Evolutionary conservation across 2,329 filamentous ascomycete species (phyloP).

Genomic region (Macrophomina pseudophaseolina): DNA sequence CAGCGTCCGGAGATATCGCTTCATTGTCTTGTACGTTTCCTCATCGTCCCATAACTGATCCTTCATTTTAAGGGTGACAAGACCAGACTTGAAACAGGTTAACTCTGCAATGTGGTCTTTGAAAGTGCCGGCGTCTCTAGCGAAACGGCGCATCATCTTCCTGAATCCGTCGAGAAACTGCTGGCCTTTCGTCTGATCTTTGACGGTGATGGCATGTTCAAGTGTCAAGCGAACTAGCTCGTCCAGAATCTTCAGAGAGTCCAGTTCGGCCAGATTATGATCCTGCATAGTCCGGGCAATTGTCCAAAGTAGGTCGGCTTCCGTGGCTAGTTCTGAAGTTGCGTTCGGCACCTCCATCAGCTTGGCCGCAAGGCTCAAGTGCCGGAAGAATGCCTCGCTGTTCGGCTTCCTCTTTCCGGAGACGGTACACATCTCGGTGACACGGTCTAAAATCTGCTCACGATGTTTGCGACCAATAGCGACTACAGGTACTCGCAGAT

Average conservation of each 20-base stretch:
- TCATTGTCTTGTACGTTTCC: constrained; percentile 26
- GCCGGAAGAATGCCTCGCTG: constrained; percentile 18
- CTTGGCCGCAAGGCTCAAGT: constrained; percentile 31
- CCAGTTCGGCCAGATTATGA: neutral
- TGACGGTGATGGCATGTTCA: constrained; percentile 39
- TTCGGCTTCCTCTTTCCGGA: constrained; percentile 15
- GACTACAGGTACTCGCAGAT: constrained; percentile 35
- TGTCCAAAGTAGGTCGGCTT: constrained; percentile 16
- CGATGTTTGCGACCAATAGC: constrained; percentile 40
- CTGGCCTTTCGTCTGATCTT: constrained; percentile 41
- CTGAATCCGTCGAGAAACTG: constrained; percentile 38
- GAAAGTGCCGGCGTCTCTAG: constrained; percentile 8
- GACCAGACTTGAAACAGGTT: constrained; percentile 24
- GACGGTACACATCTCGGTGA: constrained; percentile 32
- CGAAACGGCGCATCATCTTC: constrained; percentile 30
- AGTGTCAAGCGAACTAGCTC: constrained; percentile 36
- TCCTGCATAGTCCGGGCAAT: constrained; percentile 21
- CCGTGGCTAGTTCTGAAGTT: constrained; percentile 37
- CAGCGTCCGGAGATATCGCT: constrained; percentile 20
- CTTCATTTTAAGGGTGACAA: constrained; percentile 4
- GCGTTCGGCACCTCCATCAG: constrained; percentile 44
- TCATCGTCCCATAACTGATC: constrained; percentile 19
- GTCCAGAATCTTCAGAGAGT: constrained; percentile 34
- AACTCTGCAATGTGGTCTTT: constrained; percentile 18
- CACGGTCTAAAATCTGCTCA: constrained; percentile 39